Percentiles rank a stretch among this genome's conserved stretches.
These are phyloP conservation scores for Aspergillus sp. DNA, from an alignment of 2,329 filamentous ascomycete species.

Conservation along the genomic window DNA sequence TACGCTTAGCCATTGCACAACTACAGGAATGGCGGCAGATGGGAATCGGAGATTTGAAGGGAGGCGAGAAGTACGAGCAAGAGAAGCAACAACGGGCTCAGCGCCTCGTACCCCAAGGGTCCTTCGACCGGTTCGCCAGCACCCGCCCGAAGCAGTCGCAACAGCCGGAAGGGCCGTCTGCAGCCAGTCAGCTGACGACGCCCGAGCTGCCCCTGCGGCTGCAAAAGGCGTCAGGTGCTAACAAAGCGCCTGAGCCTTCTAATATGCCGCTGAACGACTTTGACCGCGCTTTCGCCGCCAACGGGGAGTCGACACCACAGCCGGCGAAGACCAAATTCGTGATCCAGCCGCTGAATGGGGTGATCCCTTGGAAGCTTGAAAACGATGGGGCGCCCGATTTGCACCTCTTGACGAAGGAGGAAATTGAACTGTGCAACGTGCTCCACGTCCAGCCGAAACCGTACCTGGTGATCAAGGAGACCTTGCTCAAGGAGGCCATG, in stretches of 20 bases:
- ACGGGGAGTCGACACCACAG: conserved; percentile 41
- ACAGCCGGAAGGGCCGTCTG: conserved; percentile 69
- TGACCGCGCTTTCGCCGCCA: conserved; percentile 52
- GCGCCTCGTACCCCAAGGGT: conserved; percentile 64
- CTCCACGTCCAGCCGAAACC: conserved; percentile 88
- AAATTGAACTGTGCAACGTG: conserved; percentile 80
- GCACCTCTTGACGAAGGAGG: conserved; percentile 80
- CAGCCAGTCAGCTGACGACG: conserved; percentile 72
- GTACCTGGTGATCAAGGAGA: conserved; percentile 91
- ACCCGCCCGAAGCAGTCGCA: conserved; percentile 67
- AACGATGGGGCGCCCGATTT: conserved; percentile 74
- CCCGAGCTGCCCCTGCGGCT: conserved; percentile 70
- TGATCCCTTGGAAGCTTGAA: conserved; percentile 59
- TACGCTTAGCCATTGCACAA: conserved; percentile 84
- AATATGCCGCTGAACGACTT: conserved; percentile 50
- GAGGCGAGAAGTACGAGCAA: conserved; percentile 86
- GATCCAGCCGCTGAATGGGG: conserved; percentile 46
- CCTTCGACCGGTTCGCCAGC: conserved; percentile 79
- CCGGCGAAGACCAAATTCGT: conserved; percentile 52
- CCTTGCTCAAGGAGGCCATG: conserved; percentile 84
- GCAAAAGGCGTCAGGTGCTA: conserved; percentile 36
- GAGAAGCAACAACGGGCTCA: conserved; percentile 79
- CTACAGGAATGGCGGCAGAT: conserved; percentile 90
- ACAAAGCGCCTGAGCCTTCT: conserved; percentile 28
- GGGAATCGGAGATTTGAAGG: conserved; percentile 78